Evolutionary conservation across 1,284 basidiomycete genomes (phyloP).

Genomic region (Chalciporus piperatoides): DNA sequence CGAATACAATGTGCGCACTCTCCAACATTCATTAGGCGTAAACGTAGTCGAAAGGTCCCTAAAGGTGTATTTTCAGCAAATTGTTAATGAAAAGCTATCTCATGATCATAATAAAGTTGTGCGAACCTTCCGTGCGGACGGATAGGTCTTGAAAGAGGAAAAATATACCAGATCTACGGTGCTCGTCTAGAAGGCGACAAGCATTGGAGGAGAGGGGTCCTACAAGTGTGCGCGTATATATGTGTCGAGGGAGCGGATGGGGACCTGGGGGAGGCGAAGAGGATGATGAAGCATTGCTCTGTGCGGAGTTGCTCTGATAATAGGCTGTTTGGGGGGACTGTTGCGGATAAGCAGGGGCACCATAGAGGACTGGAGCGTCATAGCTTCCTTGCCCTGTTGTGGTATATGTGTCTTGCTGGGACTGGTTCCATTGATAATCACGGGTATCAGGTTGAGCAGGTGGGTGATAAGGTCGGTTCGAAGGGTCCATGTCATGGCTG

Average conservation of each 20-base stretch:
- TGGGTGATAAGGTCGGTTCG: slow-evolving; percentile 30
- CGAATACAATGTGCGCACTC: slow-evolving; percentile 51
- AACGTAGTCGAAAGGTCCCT: slow-evolving; percentile 74
- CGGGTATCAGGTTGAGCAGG: slow-evolving; percentile 31
- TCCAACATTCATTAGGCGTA: slow-evolving; percentile 83
- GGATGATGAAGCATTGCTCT: slow-evolving; percentile 29
- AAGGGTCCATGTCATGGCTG: slow-evolving; percentile 32
- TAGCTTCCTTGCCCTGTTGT: slow-evolving; percentile 18
- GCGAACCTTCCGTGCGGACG: slow-evolving; percentile 75
- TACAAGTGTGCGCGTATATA: slow-evolving; percentile 83
- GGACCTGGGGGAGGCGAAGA: slow-evolving; percentile 36
- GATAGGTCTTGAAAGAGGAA: slow-evolving; percentile 88
- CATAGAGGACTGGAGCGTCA: slow-evolving; percentile 25
- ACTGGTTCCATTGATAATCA: slow-evolving; percentile 31
- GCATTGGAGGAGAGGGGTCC: slow-evolving; percentile 84
- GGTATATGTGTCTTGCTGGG: slow-evolving; percentile 35
- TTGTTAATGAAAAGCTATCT: slow-evolving; percentile 24
- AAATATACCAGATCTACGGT: slow-evolving; percentile 80
- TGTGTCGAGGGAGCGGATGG: slow-evolving; percentile 52
- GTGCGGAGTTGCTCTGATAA: slow-evolving; percentile 28
- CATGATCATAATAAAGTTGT: slow-evolving; percentile 27
- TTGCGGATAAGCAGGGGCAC: slow-evolving; percentile 29
- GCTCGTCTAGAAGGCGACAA: slow-evolving; percentile 76
- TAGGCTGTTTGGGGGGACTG: slow-evolving; percentile 30
- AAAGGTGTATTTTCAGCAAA: slow-evolving; percentile 15